Base-by-base conservation (phyloP, 495 filamentous ascomycete species). In the Mytilinidion resinicola region DNA sequence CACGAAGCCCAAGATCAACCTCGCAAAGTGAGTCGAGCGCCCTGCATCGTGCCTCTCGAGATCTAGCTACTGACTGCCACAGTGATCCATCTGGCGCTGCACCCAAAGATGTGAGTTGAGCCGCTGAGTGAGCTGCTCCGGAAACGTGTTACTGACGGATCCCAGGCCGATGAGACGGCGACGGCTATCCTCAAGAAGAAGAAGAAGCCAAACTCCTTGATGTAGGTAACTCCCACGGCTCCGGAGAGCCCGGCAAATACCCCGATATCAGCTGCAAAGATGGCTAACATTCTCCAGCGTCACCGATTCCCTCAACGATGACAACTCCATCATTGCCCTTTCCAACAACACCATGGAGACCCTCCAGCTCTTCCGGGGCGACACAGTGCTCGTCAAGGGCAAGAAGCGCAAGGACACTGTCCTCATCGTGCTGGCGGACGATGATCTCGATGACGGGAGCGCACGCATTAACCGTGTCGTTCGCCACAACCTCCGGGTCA, bases 321-420 rank as follows among this genome's bases (percentile, higher is more conserved):
- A 98, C 76, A 98, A 98, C 86, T 97, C 93, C 64, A 91, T 96
- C 72, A 96, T 98, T 70, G 90, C 91, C 53, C 83, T 98, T 46
- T 98, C 93, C 21, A 96, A 96, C 80, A 93, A 95, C 77, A 97
- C 95, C 59, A 98, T 98, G 93, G 93, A 98, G 75, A 86, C 90
- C 44, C 85, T 98, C 50, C 90, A 96, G 74, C 86, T 98, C 47
- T 98, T 98, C 85, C 88, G 93, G 66, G 93, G 93, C 63, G 93
- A 98, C 73, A 98, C 93, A 57, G 93, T 98, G 33, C 77, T 97
- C 44, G 95, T 97, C 20, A 95, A 95, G 77, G 93, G 93, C 72
- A 98, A 98, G 86, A 98, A 97, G 89, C 84, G 93, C 73, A 97
- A 96, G 80, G 95, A 98, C 68, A 98, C 93, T 1, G 95, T 96